Percentiles rank a stretch among this genome's conserved stretches.
phyloP scores from a whole-genome alignment of 1,284 basidiomycete genomes.

The Ceratobasidium sp. region DNA sequence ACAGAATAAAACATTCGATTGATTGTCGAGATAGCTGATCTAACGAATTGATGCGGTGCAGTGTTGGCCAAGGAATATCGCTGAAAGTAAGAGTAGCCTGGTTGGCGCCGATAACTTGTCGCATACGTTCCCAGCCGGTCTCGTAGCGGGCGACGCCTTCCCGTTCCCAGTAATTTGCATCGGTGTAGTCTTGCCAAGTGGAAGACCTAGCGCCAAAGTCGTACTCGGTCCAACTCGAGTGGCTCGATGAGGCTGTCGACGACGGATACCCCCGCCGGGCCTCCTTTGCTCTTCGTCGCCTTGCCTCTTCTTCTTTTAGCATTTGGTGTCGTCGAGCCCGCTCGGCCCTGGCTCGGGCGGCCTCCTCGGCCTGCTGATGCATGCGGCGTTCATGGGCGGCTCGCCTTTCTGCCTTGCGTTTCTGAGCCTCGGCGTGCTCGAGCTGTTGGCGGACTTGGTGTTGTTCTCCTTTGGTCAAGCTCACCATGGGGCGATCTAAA shows the following conservation, averaged over 20 bases:
- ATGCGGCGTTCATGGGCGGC: conserved; percentile 29
- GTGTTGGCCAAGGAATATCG: conserved; percentile 28
- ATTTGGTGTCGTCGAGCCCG: conserved; percentile 27
- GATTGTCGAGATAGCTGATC: not conserved
- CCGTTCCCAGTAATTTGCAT: not conserved
- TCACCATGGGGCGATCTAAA: not conserved
- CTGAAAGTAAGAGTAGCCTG: not conserved
- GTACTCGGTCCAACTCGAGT: conserved; percentile 6
- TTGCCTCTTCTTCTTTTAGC: not conserved
- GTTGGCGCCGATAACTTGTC: not conserved
- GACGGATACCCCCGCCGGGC: not conserved
- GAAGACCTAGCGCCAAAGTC: not conserved
- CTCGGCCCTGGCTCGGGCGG: conserved; percentile 10
- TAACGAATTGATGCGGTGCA: not conserved
- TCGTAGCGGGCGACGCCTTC: conserved; percentile 10
- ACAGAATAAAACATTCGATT: not conserved
- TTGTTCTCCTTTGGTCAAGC: not conserved
- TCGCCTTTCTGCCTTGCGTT: conserved; percentile 29
- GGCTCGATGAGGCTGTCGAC: not conserved
- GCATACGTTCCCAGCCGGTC: conserved; percentile 24
- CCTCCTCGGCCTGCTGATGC: conserved; percentile 16
- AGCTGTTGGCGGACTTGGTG: conserved; percentile 26
- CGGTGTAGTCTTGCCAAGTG: not conserved
- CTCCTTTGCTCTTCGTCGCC: conserved; percentile 5
- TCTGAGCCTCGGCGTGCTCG: conserved; percentile 28